Evolutionary conservation across 768 basidiomycete genomes (phyloP), one percentile per base, ranked within the genome.

Genomic region (Panus rudis): DNA sequence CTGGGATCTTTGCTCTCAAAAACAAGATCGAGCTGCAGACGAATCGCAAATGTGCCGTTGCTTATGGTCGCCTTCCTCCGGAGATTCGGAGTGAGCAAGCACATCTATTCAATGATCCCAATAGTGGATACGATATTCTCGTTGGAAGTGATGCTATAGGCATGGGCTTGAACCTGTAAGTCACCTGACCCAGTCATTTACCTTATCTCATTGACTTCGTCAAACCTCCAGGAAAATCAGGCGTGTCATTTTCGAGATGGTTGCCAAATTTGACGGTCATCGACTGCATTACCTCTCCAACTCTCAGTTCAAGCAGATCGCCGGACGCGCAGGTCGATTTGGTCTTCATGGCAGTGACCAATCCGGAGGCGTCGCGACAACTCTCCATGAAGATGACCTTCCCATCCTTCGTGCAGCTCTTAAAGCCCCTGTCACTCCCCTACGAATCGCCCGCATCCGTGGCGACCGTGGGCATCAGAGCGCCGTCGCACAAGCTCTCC

Each of bases 91-190:
- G 82, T 46, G 87, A 92, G 55, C 94, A 98, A 60, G 96, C 96
- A 1, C 77, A 79, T 8, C 71, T 91, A 25, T 98, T 98, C 72
- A 98, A 99, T 54, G 78, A 89, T 47, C 79, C 79, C 0, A 57
- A 76, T 31, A 88, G 83, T n/a, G 82, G 79, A 2, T 88, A 86
- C 54, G 87, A 94, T 52, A 82, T 98, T 2, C 72, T 99, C 31
- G 78, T 98, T 14, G 94, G 90, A 2, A 92, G 88, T 53, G 96
- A 99, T 56, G 92, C 92, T 0, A 83, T 97, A 38, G 92, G 96
- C 2, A 93, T 99, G 92, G 96, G 96, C 0, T 72, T 99, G 17
- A 98, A 99, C 58, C 64, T 99, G 96, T 97, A 60, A 33, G 86
- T 68, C 4, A 16, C 10, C 16, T 21, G 16, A 39, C 21, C 23